A percentile compares a stretch with the other conserved stretches of the same genome.
phyloP scores from a whole-genome alignment of 2,329 filamentous ascomycete genomes.

The Alternaria panax region DNA sequence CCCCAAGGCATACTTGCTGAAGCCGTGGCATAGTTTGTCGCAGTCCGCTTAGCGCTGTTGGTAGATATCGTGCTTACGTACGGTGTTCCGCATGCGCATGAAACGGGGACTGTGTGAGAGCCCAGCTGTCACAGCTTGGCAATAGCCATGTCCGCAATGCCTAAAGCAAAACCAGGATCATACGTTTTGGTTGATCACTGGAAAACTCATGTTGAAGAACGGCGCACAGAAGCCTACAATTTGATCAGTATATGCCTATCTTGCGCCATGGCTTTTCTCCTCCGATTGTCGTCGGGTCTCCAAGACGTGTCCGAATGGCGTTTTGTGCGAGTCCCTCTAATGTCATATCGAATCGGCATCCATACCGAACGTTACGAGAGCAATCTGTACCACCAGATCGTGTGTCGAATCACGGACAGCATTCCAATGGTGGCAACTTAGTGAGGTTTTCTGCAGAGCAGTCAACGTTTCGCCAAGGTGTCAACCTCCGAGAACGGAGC shows the following conservation, averaged over 20 bases:
- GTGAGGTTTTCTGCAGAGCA: not conserved
- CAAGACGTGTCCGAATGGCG: not conserved
- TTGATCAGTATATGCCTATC: not conserved
- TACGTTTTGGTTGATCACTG: not conserved
- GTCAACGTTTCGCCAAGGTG: constrained; percentile 6
- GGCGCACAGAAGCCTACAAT: too few relatives aligned
- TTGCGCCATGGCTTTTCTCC: not conserved
- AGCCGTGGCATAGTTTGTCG: constrained; percentile 29
- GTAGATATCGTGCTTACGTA: constrained; percentile 22
- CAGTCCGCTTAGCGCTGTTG: constrained; percentile 27
- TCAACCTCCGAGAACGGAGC: not conserved
- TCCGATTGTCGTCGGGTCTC: not conserved
- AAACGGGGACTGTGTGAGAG: constrained; percentile 42
- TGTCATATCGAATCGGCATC: not conserved
- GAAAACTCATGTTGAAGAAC: not conserved
- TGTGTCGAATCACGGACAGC: not conserved
- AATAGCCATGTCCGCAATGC: constrained; percentile 24
- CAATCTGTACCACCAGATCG: not conserved
- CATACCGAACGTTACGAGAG: not conserved
- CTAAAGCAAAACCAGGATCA: not conserved
- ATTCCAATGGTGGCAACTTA: not conserved
- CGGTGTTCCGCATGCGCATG: constrained; percentile 26
- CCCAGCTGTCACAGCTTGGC: constrained; percentile 31
- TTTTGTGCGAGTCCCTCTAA: not conserved
- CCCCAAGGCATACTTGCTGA: constrained; percentile 21